Evolutionary conservation across 371 early-diverging fungal species (phyloP).

Genomic region (Batkoa obscura): DNA sequence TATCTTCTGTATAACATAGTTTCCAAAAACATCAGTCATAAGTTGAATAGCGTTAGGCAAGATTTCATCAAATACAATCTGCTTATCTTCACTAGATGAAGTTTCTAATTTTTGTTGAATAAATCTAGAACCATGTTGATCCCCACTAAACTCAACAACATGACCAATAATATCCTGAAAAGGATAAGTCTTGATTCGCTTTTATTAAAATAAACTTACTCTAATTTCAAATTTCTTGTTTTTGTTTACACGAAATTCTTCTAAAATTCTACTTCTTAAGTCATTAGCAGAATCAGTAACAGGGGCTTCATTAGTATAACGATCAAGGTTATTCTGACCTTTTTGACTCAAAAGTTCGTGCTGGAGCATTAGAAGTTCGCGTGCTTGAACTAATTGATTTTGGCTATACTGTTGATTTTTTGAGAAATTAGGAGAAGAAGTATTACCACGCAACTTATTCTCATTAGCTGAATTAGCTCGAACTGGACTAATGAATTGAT

Average conservation of each 20-base stretch:
- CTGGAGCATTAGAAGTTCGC: slow-evolving; percentile 26
- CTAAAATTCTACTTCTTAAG: slow-evolving; percentile 63
- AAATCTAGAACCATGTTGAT: slow-evolving; percentile 98
- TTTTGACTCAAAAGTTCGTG: slow-evolving; percentile 17
- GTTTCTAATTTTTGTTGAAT: slow-evolving; percentile 98
- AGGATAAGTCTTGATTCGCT: background rate
- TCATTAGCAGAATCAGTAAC: slow-evolving; percentile 24
- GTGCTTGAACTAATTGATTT: slow-evolving; percentile 25
- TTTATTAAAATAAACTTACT: slow-evolving; percentile 15
- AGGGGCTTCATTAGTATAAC: slow-evolving; percentile 7
- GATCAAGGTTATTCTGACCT: slow-evolving; percentile 5
- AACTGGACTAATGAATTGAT: slow-evolving; percentile 9
- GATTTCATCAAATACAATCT: slow-evolving; percentile 93
- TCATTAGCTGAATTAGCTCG: slow-evolving; percentile 17
- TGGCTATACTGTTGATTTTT: slow-evolving; percentile 17
- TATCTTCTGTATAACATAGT: slow-evolving; percentile 99
- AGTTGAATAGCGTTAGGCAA: slow-evolving; percentile 79
- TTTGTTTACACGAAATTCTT: slow-evolving; percentile 89
- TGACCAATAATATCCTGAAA: slow-evolving; percentile 71
- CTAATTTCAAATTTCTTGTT: slow-evolving; percentile 79
- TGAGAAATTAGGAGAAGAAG: slow-evolving; percentile 27
- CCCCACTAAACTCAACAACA: slow-evolving; percentile 94
- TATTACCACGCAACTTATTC: slow-evolving; percentile 30
- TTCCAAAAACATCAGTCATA: slow-evolving; percentile 99
- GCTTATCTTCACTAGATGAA: slow-evolving; percentile 81